A percentile compares a stretch with the other conserved stretches of the same genome.
These are phyloP conservation scores for Fusarium verticillioides DNA, from an alignment of 2,329 filamentous ascomycete genomes.

Conservation along the genomic window DNA sequence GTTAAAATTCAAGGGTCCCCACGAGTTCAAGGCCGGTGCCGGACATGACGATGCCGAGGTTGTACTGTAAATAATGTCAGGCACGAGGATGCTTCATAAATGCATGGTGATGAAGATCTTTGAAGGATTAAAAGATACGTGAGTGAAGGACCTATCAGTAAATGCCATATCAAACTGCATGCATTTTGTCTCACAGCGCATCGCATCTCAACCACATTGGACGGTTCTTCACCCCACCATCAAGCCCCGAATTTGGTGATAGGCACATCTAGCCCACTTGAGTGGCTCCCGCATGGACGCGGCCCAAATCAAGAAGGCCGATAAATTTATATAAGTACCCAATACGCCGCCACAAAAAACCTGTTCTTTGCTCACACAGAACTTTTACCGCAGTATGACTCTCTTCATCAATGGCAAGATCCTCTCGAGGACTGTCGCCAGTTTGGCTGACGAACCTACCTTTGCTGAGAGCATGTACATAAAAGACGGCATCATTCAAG, in stretches of 20 bases:
- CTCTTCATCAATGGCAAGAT: slow-evolving; percentile 47
- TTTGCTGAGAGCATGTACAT: slow-evolving; percentile 51
- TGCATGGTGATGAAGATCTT: not conserved
- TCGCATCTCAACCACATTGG: not conserved
- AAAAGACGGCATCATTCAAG: slow-evolving; percentile 48
- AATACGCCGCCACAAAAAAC: not conserved
- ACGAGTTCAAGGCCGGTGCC: slow-evolving; percentile 25
- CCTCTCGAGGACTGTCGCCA: slow-evolving; percentile 39
- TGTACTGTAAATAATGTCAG: not conserved
- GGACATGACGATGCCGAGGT: slow-evolving; percentile 19
- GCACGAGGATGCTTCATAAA: not conserved
- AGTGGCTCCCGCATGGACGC: slow-evolving; percentile 18
- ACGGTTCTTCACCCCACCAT: slow-evolving; percentile 5
- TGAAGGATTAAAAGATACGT: not conserved
- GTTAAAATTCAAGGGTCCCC: slow-evolving; percentile 23
- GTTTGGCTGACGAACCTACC: slow-evolving; percentile 40
- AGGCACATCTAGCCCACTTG: slow-evolving; percentile 30
- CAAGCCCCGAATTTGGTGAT: slow-evolving; percentile 16
- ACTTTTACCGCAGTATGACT: slow-evolving; percentile 5
- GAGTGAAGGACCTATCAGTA: not conserved
- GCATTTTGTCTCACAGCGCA: not conserved
- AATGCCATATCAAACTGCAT: slow-evolving; percentile 14
- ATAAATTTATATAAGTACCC: slow-evolving; percentile 17
- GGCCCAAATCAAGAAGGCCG: slow-evolving; percentile 5
- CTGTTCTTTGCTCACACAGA: not conserved